These are phyloP conservation scores for Xylaria palmicola DNA, from an alignment of 495 filamentous ascomycete genomes.

Conservation along the genomic window DNA sequence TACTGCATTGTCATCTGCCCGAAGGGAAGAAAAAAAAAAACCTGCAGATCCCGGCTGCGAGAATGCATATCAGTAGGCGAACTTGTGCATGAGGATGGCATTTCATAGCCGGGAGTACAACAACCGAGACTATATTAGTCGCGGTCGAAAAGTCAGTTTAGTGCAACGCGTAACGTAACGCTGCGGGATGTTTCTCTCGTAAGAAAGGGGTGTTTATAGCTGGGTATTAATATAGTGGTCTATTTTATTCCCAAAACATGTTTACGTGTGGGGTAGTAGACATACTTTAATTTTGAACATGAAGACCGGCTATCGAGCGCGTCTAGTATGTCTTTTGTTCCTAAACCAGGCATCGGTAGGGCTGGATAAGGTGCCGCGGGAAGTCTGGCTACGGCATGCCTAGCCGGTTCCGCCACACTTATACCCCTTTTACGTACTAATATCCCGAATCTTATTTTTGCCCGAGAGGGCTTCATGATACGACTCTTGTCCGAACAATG, in stretches of 20 bases:
- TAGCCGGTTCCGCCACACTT: constrained; percentile 4
- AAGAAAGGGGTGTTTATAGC: neutral
- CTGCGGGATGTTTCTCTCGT: neutral
- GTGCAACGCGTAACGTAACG: neutral
- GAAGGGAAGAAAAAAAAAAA: too few species aligned
- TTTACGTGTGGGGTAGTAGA: constrained; percentile 10
- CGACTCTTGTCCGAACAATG: neutral
- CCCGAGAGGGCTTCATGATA: neutral
- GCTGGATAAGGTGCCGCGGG: neutral
- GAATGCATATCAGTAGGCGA: constrained; percentile 5
- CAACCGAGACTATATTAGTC: neutral
- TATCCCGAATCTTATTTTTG: neutral
- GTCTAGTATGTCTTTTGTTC: neutral
- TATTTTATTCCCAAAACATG: neutral
- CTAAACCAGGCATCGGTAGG: constrained; percentile 6
- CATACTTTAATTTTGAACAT: neutral
- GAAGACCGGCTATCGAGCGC: neutral
- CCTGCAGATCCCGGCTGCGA: neutral
- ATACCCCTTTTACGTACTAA: neutral
- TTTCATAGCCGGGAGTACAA: neutral
- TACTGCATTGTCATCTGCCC: neutral
- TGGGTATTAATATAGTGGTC: neutral
- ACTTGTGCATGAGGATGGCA: constrained; percentile 4
- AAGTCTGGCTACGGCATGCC: constrained; percentile 3
- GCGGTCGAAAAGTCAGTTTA: neutral